These are phyloP conservation scores for Pharus latifolius DNA, from an alignment of 176 grass and related monocot species.

Conservation along the genomic window DNA sequence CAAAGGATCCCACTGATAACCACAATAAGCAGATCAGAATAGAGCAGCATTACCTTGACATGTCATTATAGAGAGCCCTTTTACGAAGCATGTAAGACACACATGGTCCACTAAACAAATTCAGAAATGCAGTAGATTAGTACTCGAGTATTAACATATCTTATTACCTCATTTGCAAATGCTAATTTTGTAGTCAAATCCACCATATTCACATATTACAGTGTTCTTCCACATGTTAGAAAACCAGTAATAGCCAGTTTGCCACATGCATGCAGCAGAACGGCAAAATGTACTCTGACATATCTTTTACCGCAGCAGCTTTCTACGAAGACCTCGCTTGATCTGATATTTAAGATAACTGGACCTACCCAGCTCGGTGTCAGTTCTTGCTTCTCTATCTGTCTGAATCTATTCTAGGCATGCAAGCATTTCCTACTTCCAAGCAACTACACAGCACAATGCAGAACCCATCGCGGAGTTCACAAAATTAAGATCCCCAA, in stretches of 20 bases:
- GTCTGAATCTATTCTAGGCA: no score
- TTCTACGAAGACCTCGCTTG: no score
- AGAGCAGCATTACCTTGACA: slow-evolving; percentile 56
- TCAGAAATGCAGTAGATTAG: slow-evolving; percentile 11
- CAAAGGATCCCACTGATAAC: neutral
- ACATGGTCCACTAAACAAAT: slow-evolving; percentile 71
- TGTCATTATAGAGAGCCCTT: slow-evolving; percentile 98
- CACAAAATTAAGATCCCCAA: neutral
- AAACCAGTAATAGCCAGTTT: no score
- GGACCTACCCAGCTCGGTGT: no score
- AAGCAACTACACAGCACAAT: no score
- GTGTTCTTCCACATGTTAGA: neutral
- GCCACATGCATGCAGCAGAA: neutral
- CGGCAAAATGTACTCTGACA: neutral
- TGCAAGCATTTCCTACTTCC: no score
- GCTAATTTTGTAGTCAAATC: neutral
- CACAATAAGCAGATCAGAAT: neutral
- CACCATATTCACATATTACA: slow-evolving; percentile 10
- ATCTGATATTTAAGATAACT: no score
- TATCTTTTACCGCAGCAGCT: no score
- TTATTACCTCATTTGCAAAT: neutral
- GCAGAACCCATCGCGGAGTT: neutral
- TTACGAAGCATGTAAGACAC: slow-evolving; percentile 98
- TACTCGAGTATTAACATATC: neutral
- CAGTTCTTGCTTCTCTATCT: no score